Base-by-base conservation (phyloP, 2,329 filamentous ascomycete genomes). In the Fusarium nelsonii region DNA sequence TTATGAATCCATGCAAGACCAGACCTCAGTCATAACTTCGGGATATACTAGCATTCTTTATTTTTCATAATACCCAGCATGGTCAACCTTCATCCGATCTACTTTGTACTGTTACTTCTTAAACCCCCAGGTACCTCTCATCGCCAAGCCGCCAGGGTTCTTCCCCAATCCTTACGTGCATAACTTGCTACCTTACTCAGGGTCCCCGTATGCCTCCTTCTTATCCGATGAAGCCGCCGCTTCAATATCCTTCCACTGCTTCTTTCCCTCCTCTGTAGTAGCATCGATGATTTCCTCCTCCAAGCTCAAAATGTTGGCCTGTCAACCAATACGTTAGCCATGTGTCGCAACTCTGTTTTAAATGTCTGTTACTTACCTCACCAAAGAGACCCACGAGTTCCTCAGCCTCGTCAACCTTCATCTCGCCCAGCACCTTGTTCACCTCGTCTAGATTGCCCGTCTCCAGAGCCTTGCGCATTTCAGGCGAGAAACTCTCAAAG, bases 211-310 rank as follows among this genome's bases (percentile, higher is more conserved):
- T 18, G 75, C 69, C 18, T 68, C 67, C 55, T 74, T 74, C 12
- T 67, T 73, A 34, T 75, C 75, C 8, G 73, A 77, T 16, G 72
- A 72, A 16, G 79, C 77, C 41, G 79, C 79, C 28, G 86, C 84
- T 78, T 93, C 90, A 63, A 97, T 86, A 70, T 94, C 88, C 81
- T 92, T 91, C 73, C 95, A 84, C 76, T 90, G 90, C 78, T 90
- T 88, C 83, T 91, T 87, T 4, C 94, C 94, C 77, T 96, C 90
- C 76, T 94, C 91, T 4, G 95, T 97, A 45, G 94, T 99, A 2
- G 94, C 93, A 81, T 99, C 96, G 72, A 99, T 97, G 52, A 99
- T 93, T 50, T 97, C 90, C 76, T 97, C 90, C 78, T 98, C 94
- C 51, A 99, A 79, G 78, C 92, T 97, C 70, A 99, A 81, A 84